A percentile compares a stretch with the other conserved stretches of the same genome.
Evolutionary conservation across 2,329 filamentous ascomycete species (phyloP).

Genomic region (Aspergillus ruber): DNA sequence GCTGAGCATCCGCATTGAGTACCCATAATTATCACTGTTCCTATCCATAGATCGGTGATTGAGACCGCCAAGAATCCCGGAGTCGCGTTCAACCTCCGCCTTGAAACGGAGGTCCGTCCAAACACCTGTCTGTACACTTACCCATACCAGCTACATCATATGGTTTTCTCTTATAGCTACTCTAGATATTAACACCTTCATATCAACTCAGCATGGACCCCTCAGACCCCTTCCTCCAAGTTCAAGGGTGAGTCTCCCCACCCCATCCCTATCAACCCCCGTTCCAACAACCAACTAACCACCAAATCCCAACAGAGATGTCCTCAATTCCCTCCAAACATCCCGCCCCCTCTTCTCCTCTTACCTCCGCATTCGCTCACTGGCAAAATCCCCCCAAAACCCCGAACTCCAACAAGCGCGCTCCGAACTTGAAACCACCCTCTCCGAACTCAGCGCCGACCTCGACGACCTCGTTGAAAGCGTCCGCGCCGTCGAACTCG

Average conservation of each 20-base stretch:
- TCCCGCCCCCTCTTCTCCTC: constrained; percentile 86
- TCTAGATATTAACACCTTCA: not conserved
- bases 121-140: not conserved
- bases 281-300: constrained; percentile 6
- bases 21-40: too few species aligned
- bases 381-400: constrained; percentile 63
- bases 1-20: not conserved
- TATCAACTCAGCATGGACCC: constrained; percentile 17
- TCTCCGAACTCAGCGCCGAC: constrained; percentile 71
- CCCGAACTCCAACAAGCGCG: constrained; percentile 62
- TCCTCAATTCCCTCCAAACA: constrained; percentile 71
- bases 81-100: not conserved
- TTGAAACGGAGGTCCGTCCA: not conserved
- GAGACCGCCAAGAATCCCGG: not conserved
- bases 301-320: constrained; percentile 57
- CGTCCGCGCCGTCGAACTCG: constrained; percentile 77
- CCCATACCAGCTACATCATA: not conserved
- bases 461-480: constrained; percentile 81
- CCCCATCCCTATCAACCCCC: not conserved
- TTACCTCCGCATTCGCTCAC: constrained; percentile 90
- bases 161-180: not conserved
- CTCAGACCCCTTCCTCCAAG: constrained; percentile 44
- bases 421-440: constrained; percentile 71
- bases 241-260: constrained; percentile 35
- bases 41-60: too few species aligned